Evolutionary conservation across 345 rosid genomes (phyloP), one percentile per base, ranked within the genome.

Genomic region (Fremontodendron californicum): DNA sequence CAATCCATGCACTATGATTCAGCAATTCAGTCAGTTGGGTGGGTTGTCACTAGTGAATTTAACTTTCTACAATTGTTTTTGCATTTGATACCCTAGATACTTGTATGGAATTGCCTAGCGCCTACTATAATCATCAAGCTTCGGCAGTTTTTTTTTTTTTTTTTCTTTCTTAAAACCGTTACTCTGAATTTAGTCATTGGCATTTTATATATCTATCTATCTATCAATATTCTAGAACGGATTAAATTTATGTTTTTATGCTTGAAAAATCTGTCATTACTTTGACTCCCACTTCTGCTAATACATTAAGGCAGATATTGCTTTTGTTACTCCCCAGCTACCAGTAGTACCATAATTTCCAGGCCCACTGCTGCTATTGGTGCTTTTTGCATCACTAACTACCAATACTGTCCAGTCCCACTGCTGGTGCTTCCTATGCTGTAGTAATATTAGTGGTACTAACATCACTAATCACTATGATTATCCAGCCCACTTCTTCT

Each of bases 381-480:
- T 51, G 75, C 75, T 51, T 71, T 51, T 71, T 35, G 75, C 62
- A 51, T 33, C 43, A 52, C 12, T 51, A 31, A 31, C 35, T 19
- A 51, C 46, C 75, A 71, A 6, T 16, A n/a, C 5, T 12, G 46
- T 71, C 62, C 62, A 51, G 31, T n/a, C 75, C 62, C 31, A 51
- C 62, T 51, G 61, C 45, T 71, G 75, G 45, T 35, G 62, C 46
- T 51, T 51, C 62, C n/a, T 51, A 31, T 33, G 31, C 62, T 33
- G 6, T 39, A 35, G 31, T 51, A 10, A 71, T 51, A 1, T 71
- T n/a, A 48, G 75, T 51, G 62, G 46, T 51, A 2, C 9, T 71
- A 33, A 10, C 46, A 33, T 71, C 75, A 71, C 27, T n/a, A 71
- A 3, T 19, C 31, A 51, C 46, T 35, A n/a, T 71, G 61, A 31